Percentiles rank a stretch among this genome's conserved stretches.
Evolutionary conservation across 2,329 filamentous ascomycete genomes (phyloP).

Genomic region (Penicillium sp.): DNA sequence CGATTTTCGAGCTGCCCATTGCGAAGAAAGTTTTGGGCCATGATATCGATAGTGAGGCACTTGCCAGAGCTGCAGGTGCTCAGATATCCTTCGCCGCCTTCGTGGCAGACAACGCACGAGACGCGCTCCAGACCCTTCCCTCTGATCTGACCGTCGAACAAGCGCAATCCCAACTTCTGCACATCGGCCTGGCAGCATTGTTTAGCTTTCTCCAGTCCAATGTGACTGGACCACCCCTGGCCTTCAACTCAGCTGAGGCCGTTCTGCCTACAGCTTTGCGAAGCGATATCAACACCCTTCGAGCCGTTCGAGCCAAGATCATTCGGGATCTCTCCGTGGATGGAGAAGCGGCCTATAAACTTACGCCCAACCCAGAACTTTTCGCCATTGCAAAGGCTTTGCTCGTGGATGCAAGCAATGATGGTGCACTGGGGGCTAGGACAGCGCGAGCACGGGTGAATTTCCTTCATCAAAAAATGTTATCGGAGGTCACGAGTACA

Average conservation of each 20-base stretch:
- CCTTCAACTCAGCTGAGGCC: constrained; percentile 48
- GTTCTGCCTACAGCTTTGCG: constrained; percentile 44
- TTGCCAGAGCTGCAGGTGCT: constrained; percentile 28
- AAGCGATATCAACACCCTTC: constrained; percentile 39
- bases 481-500: constrained; percentile 57
- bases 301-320: constrained; percentile 52
- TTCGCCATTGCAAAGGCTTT: constrained; percentile 67
- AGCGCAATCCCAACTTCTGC: constrained; percentile 40
- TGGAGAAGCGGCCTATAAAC: constrained; percentile 76
- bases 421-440: constrained; percentile 37
- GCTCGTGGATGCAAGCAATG: constrained; percentile 44
- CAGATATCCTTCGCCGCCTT: constrained; percentile 37
- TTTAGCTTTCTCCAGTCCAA: constrained; percentile 79
- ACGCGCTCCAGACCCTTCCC: constrained; percentile 15
- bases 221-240: constrained; percentile 78
- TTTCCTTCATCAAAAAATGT: constrained; percentile 64
- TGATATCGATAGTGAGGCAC: constrained; percentile 23
- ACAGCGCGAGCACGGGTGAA: constrained; percentile 68
- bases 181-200: constrained; percentile 62
- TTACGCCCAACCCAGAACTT: constrained; percentile 77
- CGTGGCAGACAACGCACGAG: constrained; percentile 31
- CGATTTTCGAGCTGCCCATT: constrained; percentile 32
- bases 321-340: constrained; percentile 69
- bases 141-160: constrained; percentile 24
- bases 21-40: constrained; percentile 39